phyloP scores from a whole-genome alignment of 1,284 basidiomycete genomes.

The Papiliotrema laurentii region DNA sequence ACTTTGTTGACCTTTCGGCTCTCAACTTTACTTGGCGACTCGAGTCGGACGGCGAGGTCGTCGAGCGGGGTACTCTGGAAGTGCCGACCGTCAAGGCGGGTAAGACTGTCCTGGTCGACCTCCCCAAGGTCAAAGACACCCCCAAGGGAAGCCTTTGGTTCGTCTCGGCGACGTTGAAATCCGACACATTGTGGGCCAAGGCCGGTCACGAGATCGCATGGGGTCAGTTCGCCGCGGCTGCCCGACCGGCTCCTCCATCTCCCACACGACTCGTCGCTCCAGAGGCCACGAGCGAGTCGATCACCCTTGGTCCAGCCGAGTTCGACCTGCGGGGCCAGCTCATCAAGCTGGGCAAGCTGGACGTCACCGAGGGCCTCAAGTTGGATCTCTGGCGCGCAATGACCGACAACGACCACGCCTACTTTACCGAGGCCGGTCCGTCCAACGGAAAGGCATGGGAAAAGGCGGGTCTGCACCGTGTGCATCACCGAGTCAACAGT shows the following conservation, averaged over 20 bases:
- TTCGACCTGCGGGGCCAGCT: conserved; percentile 13
- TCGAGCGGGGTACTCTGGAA: background rate
- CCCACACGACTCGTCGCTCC: background rate
- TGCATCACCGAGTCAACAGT: conserved; percentile 13
- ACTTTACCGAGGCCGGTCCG: background rate
- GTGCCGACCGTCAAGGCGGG: background rate
- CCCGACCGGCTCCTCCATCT: background rate
- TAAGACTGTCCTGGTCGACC: background rate
- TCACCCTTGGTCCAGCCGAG: conserved; percentile 10
- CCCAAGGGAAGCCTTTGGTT: conserved; percentile 1
- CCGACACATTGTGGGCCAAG: background rate
- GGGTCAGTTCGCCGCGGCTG: background rate
- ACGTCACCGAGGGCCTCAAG: background rate
- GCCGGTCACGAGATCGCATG: background rate
- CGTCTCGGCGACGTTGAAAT: conserved; percentile 5
- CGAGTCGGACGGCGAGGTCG: conserved; percentile 3
- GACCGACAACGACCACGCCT: conserved; percentile 21
- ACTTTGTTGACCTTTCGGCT: conserved; percentile 12
- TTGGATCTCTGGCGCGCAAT: conserved; percentile 21
- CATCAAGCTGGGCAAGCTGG: conserved; percentile 1
- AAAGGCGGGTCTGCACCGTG: conserved; percentile 16
- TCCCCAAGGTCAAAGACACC: conserved; percentile 1
- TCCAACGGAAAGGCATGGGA: background rate
- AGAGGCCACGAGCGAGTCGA: background rate
- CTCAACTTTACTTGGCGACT: conserved; percentile 16